These are phyloP conservation scores for Chlorencoelia australis DNA, from an alignment of 2,329 filamentous ascomycete species.

Conservation along the genomic window DNA sequence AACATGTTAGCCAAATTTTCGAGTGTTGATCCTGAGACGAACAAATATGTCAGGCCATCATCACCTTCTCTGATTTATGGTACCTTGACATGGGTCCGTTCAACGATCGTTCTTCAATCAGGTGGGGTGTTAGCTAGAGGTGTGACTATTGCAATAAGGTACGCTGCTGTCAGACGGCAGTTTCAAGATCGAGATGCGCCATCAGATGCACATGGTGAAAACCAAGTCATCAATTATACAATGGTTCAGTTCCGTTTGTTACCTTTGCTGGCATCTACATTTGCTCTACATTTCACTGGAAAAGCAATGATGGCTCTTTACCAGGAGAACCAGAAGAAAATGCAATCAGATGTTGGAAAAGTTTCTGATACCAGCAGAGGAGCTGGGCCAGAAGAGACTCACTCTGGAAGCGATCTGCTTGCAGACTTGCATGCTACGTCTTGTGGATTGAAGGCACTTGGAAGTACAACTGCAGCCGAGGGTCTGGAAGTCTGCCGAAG, in stretches of 20 bases:
- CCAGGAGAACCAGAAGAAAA: constrained; percentile 59
- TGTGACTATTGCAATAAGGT: constrained; percentile 68
- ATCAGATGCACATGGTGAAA: constrained; percentile 49
- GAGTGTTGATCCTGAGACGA: constrained; percentile 55
- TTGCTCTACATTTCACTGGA: constrained; percentile 71
- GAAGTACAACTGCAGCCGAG: constrained; percentile 62
- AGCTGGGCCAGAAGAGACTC: constrained; percentile 57
- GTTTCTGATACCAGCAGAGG: constrained; percentile 38
- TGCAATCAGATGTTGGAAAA: constrained; percentile 37
- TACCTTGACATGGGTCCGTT: constrained; percentile 66
- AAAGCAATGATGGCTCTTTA: constrained; percentile 67
- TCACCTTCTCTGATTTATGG: constrained; percentile 63
- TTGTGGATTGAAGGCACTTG: constrained; percentile 64
- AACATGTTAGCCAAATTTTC: constrained; percentile 68
- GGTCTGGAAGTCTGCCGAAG: constrained; percentile 66
- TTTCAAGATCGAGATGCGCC: constrained; percentile 66
- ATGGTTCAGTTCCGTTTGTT: constrained; percentile 69
- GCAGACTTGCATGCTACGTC: constrained; percentile 70
- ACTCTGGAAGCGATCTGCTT: constrained; percentile 55
- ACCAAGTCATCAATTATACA: constrained; percentile 69
- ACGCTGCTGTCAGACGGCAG: constrained; percentile 64
- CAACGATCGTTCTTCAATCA: constrained; percentile 63
- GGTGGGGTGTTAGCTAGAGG: constrained; percentile 63
- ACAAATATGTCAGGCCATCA: constrained; percentile 56
- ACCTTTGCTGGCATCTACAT: constrained; percentile 62